These are phyloP conservation scores for Dipteronia dyeriana DNA, from an alignment of 345 rosid genomes.

Conservation along the genomic window DNA sequence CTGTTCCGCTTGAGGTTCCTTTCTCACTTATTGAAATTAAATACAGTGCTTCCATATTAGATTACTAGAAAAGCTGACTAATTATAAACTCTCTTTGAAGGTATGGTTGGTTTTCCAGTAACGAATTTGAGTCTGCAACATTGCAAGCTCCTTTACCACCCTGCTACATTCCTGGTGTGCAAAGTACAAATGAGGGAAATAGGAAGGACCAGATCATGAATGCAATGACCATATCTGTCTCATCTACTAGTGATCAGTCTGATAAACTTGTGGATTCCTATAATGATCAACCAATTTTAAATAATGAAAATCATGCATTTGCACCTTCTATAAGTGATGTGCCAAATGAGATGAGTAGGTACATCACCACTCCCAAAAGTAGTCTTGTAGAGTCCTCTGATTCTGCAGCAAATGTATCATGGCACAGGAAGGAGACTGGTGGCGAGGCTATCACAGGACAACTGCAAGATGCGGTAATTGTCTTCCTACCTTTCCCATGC, in stretches of 20 bases:
- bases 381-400: conserved; percentile 32
- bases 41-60: conserved; percentile 16
- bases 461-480: conserved; percentile 42
- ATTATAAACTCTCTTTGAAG: conserved; percentile 47
- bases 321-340: conserved; percentile 16
- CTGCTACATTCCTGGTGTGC: conserved; percentile 39
- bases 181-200: conserved; percentile 37
- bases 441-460: conserved; percentile 30
- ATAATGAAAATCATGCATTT: conserved; percentile 33
- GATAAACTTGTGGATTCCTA: conserved; percentile 32
- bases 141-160: conserved; percentile 40
- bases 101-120: conserved; percentile 89
- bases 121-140: conserved; percentile 38
- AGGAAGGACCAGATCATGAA: conserved; percentile 36
- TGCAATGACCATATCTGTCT: conserved; percentile 31
- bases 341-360: conserved; percentile 24
- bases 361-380: conserved; percentile 18
- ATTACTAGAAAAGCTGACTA: conserved; percentile 18
- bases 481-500: conserved; percentile 2
- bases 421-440: conserved; percentile 34
- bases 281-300: conserved; percentile 33
- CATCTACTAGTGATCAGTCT: conserved; percentile 37
- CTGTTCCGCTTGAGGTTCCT: conserved; percentile 88
- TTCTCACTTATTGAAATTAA: conserved; percentile 20
- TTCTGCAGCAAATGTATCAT: conserved; percentile 30